phyloP scores from a whole-genome alignment of 2,329 filamentous ascomycete species.

The Metarhizium anisopliae region DNA sequence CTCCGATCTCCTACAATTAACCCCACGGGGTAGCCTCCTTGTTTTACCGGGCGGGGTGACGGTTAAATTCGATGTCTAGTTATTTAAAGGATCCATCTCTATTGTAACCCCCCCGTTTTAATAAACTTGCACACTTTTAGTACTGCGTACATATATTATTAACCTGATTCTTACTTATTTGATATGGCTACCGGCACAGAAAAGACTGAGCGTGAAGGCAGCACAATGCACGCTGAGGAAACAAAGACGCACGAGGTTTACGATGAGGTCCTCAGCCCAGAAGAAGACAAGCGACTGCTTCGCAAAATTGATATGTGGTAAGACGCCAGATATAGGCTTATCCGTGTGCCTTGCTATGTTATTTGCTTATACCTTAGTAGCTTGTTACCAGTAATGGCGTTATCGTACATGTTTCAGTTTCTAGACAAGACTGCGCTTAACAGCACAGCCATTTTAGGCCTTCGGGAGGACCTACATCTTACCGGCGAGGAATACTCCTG shows the following conservation, averaged over 20 bases:
- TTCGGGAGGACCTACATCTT: conserved; percentile 34
- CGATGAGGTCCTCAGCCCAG: background rate
- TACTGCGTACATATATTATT: too few species aligned
- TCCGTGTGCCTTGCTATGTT: background rate
- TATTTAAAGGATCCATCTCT: too few species aligned
- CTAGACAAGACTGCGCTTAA: background rate
- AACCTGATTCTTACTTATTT: too few species aligned
- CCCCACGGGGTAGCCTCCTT: too few species aligned
- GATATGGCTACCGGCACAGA: background rate
- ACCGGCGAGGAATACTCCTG: conserved; percentile 42
- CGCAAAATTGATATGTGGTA: background rate
- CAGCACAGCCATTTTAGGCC: conserved; percentile 34
- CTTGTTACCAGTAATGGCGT: background rate
- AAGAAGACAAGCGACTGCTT: background rate
- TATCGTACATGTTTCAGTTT: background rate
- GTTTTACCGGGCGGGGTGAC: too few species aligned
- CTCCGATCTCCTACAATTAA: too few species aligned
- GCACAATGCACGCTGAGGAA: background rate
- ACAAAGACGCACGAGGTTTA: background rate
- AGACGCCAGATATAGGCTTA: background rate
- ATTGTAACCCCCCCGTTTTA: too few species aligned
- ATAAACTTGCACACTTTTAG: too few species aligned
- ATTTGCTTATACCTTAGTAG: background rate
- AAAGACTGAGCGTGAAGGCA: background rate
- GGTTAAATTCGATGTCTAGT: too few species aligned